These are phyloP conservation scores for Penicillium pancosmium DNA, from an alignment of 495 filamentous ascomycete species.

Conservation along the genomic window DNA sequence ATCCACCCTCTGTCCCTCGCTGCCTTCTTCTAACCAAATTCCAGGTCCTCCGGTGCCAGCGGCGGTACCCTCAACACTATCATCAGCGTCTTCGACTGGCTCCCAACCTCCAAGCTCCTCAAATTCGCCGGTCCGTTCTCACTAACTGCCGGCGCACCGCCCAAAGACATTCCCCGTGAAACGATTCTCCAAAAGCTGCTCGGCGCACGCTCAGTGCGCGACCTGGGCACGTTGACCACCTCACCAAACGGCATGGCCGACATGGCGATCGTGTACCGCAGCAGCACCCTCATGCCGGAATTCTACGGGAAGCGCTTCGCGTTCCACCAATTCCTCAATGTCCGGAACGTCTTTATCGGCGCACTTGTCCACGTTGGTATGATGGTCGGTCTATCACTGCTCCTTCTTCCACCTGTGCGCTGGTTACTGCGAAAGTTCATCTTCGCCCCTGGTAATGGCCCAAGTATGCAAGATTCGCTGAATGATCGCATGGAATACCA, in stretches of 20 bases:
- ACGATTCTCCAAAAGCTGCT: constrained; percentile 49
- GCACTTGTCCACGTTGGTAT: constrained; percentile 60
- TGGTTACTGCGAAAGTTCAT: constrained; percentile 56
- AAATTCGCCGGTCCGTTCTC: constrained; percentile 63
- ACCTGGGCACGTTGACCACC: constrained; percentile 69
- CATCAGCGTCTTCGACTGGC: constrained; percentile 64
- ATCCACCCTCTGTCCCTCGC: neutral
- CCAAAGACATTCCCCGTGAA: constrained; percentile 36
- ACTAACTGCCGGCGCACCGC: constrained; percentile 62
- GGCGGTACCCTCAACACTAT: constrained; percentile 74
- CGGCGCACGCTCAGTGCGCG: constrained; percentile 62
- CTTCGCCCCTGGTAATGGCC: constrained; percentile 69
- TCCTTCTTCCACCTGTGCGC: constrained; percentile 58
- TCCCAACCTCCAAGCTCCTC: constrained; percentile 57
- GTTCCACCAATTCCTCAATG: constrained; percentile 68
- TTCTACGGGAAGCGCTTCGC: constrained; percentile 75
- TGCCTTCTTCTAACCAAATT: neutral
- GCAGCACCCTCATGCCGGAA: constrained; percentile 71
- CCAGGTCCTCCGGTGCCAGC: constrained; percentile 57
- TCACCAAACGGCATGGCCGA: constrained; percentile 63
- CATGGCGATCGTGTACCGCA: constrained; percentile 69
- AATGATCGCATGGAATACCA: constrained; percentile 66
- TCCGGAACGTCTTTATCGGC: constrained; percentile 61
- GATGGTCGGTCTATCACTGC: constrained; percentile 49
- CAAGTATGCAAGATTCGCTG: constrained; percentile 54